phyloP scores from a whole-genome alignment of 169 alveolate genomes.

The Sarcocystis neurona region DNA sequence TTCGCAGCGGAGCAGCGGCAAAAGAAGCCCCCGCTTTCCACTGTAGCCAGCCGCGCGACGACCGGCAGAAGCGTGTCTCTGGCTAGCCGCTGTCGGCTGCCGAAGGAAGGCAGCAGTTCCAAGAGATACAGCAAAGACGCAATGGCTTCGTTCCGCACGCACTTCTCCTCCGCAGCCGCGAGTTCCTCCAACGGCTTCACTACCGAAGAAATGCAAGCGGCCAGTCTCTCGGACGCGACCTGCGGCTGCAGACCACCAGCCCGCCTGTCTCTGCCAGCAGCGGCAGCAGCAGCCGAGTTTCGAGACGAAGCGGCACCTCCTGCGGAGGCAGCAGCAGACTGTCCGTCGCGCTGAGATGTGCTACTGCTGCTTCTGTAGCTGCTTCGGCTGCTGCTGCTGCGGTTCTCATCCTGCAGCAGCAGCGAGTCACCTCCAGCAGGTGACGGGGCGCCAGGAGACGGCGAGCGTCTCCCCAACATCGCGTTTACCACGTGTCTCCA shows the following conservation, averaged over 20 bases:
- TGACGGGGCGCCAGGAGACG: no score
- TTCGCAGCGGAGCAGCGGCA: conserved; percentile 16
- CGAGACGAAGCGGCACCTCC: neutral
- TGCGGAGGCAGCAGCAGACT: no score
- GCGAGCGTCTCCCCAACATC: no score
- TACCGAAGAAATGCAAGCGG: no score
- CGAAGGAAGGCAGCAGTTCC: neutral
- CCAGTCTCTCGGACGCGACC: no score
- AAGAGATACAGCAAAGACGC: conserved; percentile 1
- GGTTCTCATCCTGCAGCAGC: no score
- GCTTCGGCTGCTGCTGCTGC: conserved; percentile 26
- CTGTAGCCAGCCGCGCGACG: neutral
- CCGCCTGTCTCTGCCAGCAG: neutral
- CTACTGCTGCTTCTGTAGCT: neutral
- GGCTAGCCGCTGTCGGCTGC: neutral
- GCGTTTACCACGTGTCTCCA: conserved; percentile 59
- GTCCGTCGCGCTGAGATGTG: no score
- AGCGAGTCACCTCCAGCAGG: no score
- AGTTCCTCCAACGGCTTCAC: conserved; percentile 21
- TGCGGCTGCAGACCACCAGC: neutral
- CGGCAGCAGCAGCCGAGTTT: neutral
- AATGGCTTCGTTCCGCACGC: conserved; percentile 49
- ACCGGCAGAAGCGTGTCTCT: neutral
- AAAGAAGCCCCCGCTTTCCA: neutral
- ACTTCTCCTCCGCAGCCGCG: conserved; percentile 56